phyloP scores from a whole-genome alignment of 2,329 filamentous ascomycete genomes.

The Aspergillus glaucus region DNA sequence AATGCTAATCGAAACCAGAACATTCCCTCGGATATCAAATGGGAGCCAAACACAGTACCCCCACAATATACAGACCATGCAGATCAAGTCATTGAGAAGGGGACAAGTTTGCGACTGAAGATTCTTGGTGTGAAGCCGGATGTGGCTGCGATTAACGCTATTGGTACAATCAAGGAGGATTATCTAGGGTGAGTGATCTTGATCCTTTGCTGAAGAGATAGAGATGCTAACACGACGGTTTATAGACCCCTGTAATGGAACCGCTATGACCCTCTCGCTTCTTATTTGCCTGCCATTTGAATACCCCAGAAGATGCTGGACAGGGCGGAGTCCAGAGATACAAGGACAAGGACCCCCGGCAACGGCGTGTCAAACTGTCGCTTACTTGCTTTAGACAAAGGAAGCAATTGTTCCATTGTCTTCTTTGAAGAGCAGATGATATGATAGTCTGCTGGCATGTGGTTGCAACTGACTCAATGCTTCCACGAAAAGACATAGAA shows the following conservation, averaged over 20 bases:
- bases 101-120: conserved; percentile 88
- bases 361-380: too few species aligned
- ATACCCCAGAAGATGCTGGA: not conserved
- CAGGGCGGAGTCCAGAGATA: too few species aligned
- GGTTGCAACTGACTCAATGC: too few species aligned
- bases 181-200: conserved; percentile 39
- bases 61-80: conserved; percentile 94
- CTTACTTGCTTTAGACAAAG: too few species aligned
- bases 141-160: conserved; percentile 91
- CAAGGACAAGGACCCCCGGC: too few species aligned
- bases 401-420: too few species aligned
- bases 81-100: conserved; percentile 87
- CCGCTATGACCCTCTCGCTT: not conserved
- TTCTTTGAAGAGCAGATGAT: too few species aligned
- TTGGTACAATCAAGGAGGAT: conserved; percentile 88
- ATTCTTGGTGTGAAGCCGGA: conserved; percentile 90
- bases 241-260: conserved; percentile 26
- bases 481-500: too few species aligned
- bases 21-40: conserved; percentile 87
- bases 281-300: not conserved
- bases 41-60: conserved; percentile 92
- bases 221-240: conserved; percentile 7
- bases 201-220: not conserved
- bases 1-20: conserved; percentile 26
- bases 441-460: too few species aligned